phyloP scores from a whole-genome alignment of 805 yeast genomes.

The Isabelozyma gotoi region DNA sequence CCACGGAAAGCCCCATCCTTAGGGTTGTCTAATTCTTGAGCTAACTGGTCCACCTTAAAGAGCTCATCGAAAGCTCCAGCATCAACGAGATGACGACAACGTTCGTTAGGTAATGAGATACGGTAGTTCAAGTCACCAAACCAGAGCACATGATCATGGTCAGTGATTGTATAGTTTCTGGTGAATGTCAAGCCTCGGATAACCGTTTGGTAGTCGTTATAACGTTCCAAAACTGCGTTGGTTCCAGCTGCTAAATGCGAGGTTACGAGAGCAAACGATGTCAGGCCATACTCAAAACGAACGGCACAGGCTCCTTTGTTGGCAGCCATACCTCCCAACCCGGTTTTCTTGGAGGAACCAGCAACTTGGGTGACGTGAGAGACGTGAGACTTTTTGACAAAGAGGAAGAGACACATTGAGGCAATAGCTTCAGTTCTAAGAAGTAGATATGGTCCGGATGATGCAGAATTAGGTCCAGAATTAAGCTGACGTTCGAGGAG shows the following conservation, averaged over 20 bases:
- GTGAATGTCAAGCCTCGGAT: slow-evolving; percentile 75
- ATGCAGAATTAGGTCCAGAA: too few species aligned
- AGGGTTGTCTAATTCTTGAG: slow-evolving; percentile 62
- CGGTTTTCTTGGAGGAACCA: slow-evolving; percentile 94
- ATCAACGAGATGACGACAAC: slow-evolving; percentile 56
- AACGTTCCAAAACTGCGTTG: slow-evolving; percentile 77
- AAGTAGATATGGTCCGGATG: slow-evolving; percentile 49
- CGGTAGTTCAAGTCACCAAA: slow-evolving; percentile 93
- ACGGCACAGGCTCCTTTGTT: slow-evolving; percentile 97
- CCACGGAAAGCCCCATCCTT: slow-evolving; percentile 70
- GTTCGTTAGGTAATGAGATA: slow-evolving; percentile 67
- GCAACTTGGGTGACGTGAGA: slow-evolving; percentile 72
- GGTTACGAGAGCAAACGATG: slow-evolving; percentile 80
- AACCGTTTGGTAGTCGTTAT: slow-evolving; percentile 77
- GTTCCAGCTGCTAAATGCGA: slow-evolving; percentile 95
- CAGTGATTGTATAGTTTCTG: slow-evolving; percentile 67
- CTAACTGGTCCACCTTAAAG: slow-evolving; percentile 75
- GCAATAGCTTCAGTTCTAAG: slow-evolving; percentile 76
- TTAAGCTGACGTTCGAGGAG: slow-evolving; percentile 64
- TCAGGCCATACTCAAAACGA: slow-evolving; percentile 76
- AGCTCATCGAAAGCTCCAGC: slow-evolving; percentile 49
- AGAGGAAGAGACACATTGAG: slow-evolving; percentile 62
- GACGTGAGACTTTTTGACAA: slow-evolving; percentile 45
- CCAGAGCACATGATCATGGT: slow-evolving; percentile 85
- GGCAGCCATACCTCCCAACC: slow-evolving; percentile 95